A percentile compares a stretch with the other conserved stretches of the same genome.
Conservation (phyloP, 2,329 filamentous ascomycete species). For the Fusarium aywerte region DNA sequence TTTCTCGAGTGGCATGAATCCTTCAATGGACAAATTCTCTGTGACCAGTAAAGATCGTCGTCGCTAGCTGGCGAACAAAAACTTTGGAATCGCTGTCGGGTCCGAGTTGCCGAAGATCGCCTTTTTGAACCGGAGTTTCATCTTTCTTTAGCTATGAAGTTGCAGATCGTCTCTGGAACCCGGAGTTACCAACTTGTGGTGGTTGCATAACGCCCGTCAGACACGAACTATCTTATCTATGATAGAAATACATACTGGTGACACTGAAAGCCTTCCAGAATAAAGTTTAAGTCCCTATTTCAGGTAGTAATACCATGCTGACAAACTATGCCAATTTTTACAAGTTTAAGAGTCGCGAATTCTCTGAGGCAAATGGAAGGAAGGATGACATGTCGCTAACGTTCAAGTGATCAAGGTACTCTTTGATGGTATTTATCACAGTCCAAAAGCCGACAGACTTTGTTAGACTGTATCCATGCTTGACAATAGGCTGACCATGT, state of each 20-base stretch:
- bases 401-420: not conserved
- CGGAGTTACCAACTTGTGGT: not conserved
- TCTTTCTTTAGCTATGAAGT: not conserved
- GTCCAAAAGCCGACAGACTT: slow-evolving; percentile 12
- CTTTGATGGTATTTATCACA: not conserved
- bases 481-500: slow-evolving; percentile 16
- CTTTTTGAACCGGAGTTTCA: not conserved
- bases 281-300: not conserved
- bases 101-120: not conserved
- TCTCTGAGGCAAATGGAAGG: too few relatives aligned
- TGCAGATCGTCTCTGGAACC: not conserved
- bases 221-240: not conserved
- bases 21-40: not conserved
- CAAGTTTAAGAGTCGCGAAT: too few relatives aligned
- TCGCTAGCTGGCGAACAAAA: not conserved
- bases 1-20: not conserved
- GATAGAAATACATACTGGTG: not conserved
- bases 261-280: not conserved
- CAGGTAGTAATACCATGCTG: not conserved
- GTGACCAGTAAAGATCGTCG: not conserved
- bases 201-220: not conserved
- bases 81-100: not conserved
- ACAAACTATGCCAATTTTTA: too few relatives aligned
- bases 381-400: too few relatives aligned
- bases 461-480: slow-evolving; percentile 32